A percentile compares a stretch with the other conserved stretches of the same genome.
Evolutionary conservation across 805 yeast species (phyloP).

Genomic region (Pichia cabralensis): DNA sequence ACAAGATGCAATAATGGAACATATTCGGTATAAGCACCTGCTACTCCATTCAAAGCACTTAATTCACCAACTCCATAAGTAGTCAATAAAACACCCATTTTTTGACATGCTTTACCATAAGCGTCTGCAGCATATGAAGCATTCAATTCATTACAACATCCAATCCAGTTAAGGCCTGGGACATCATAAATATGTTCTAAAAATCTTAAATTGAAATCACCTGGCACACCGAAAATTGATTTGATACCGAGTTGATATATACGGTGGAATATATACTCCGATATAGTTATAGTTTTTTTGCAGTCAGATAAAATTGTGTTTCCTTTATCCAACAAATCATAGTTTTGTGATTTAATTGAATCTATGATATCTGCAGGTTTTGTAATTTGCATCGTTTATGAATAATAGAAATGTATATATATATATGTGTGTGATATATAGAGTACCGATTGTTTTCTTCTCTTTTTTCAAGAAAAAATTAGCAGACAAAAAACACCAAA

Average conservation of each 20-base stretch:
- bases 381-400: no score
- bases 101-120: slow-evolving; percentile 68
- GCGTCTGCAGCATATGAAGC: slow-evolving; percentile 89
- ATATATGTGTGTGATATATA: no score
- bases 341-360: no score
- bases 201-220: slow-evolving; percentile 67
- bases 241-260: slow-evolving; percentile 40
- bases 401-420: no score
- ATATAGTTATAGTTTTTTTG: slow-evolving; percentile 14
- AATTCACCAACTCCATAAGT: slow-evolving; percentile 90
- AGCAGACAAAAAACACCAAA: no score
- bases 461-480: no score
- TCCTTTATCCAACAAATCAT: no score
- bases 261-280: slow-evolving; percentile 39
- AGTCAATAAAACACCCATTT: slow-evolving; percentile 59
- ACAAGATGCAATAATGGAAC: slow-evolving; percentile 78
- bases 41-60: slow-evolving; percentile 75
- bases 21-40: slow-evolving; percentile 85
- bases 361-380: no score
- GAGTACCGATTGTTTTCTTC: no score
- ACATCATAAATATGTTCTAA: slow-evolving; percentile 68
- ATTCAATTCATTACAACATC: slow-evolving; percentile 82
- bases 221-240: slow-evolving; percentile 73
- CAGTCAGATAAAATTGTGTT: no score
- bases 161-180: slow-evolving; percentile 76